These are phyloP conservation scores for Ciborinia camelliae DNA, from an alignment of 2,329 filamentous ascomycete genomes.

Conservation along the genomic window DNA sequence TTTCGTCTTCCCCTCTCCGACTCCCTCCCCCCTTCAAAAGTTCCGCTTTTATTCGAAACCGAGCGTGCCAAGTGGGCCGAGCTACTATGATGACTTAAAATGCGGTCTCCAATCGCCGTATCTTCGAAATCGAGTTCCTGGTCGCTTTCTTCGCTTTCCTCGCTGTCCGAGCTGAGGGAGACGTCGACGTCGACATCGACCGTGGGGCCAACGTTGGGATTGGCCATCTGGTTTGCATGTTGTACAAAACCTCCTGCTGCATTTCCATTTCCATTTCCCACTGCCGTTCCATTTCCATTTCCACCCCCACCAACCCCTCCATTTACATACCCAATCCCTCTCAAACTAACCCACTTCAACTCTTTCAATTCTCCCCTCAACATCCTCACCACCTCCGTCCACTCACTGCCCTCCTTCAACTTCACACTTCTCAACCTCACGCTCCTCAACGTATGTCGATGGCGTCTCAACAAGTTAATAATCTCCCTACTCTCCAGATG, in stretches of 20 bases:
- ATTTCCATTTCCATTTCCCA: background rate
- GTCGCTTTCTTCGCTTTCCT: conserved; percentile 6
- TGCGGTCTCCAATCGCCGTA: conserved; percentile 11
- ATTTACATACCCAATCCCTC: conserved; percentile 55
- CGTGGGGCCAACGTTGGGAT: background rate
- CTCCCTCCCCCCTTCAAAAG: too few relatives aligned
- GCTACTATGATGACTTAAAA: conserved; percentile 17
- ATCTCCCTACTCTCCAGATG: conserved; percentile 58
- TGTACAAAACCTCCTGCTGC: background rate
- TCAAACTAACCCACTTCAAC: conserved; percentile 61
- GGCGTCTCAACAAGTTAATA: conserved; percentile 52
- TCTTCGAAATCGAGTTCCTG: conserved; percentile 8
- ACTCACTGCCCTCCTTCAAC: conserved; percentile 55
- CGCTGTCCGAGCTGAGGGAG: too few relatives aligned
- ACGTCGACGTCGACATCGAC: background rate
- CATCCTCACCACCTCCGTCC: conserved; percentile 57
- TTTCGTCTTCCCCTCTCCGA: fast-evolving
- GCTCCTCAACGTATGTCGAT: conserved; percentile 54
- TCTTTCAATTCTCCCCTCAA: conserved; percentile 54
- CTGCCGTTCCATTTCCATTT: background rate
- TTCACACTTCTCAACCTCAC: conserved; percentile 59
- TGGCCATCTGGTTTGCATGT: background rate
- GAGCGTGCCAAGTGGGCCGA: background rate
- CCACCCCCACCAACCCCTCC: background rate
- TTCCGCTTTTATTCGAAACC: background rate